Conservation (phyloP, 371 early-diverging fungal species). For the Syncephalis plumigaleata region DNA sequence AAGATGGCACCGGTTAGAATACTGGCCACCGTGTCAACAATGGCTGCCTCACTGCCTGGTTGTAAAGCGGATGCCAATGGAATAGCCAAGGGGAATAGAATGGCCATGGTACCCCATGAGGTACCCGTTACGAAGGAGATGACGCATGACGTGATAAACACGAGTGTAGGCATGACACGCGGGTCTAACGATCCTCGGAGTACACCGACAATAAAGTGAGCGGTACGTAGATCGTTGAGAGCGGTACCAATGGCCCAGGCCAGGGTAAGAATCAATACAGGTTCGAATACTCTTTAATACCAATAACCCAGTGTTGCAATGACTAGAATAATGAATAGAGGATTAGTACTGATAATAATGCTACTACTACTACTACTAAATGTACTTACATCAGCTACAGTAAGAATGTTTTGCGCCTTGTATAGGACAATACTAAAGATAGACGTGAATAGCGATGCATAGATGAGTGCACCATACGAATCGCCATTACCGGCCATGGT, state of each 20-base stretch:
- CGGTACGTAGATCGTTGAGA: constrained; percentile 2
- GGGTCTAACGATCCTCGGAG: constrained; percentile 1
- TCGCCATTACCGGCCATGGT: constrained; percentile 2
- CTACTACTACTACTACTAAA: not conserved
- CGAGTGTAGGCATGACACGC: constrained; percentile 1
- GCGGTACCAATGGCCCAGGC: constrained; percentile 5
- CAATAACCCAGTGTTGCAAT: not conserved
- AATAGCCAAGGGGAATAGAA: constrained; percentile 5
- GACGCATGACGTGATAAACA: constrained; percentile 6
- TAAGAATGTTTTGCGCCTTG: constrained; percentile 1
- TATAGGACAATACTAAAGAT: constrained; percentile 2
- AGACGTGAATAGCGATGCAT: constrained; percentile 3
- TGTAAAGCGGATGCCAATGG: constrained; percentile 1
- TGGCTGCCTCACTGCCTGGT: not conserved
- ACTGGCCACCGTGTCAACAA: constrained; percentile 3
- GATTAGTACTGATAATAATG: too few relatives aligned
- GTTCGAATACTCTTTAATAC: constrained; percentile 4
- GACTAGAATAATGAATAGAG: too few relatives aligned
- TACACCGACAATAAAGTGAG: constrained; percentile 3
- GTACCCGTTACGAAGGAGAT: constrained; percentile 6
- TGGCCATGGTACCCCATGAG: constrained; percentile 7
- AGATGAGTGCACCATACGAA: constrained; percentile 2
- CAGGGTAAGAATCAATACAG: constrained; percentile 3
- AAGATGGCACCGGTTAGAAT: constrained; percentile 6
- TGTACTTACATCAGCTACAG: not conserved